Evolutionary conservation across 768 basidiomycete species (phyloP).

Genomic region (Suillus lakei): DNA sequence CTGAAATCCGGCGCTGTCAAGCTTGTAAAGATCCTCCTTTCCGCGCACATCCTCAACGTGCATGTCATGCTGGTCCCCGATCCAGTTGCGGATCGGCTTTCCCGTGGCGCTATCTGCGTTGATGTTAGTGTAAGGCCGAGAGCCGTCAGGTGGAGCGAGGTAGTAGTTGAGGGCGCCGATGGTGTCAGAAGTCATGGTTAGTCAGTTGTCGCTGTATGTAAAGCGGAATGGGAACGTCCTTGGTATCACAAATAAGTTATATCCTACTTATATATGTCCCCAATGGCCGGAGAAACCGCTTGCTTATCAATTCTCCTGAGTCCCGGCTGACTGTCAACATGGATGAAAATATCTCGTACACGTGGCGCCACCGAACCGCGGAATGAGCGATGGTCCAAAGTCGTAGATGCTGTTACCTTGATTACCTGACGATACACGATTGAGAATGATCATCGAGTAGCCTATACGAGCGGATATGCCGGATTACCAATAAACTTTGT

Average conservation of each 20-base stretch:
- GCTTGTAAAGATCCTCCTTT: slow-evolving; percentile 33
- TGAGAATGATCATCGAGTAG: too few relatives aligned
- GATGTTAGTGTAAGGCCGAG: slow-evolving; percentile 20
- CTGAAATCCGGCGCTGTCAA: slow-evolving; percentile 44
- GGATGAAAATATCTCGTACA: not conserved
- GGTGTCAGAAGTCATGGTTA: slow-evolving; percentile 13
- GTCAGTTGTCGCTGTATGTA: not conserved
- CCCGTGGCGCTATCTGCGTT: slow-evolving; percentile 23
- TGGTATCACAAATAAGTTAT: not conserved
- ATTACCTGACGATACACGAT: too few relatives aligned
- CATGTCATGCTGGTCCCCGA: slow-evolving; percentile 15
- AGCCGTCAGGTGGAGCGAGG: slow-evolving; percentile 22
- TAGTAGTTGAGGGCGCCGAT: slow-evolving; percentile 23
- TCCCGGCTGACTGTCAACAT: not conserved
- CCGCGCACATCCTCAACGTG: slow-evolving; percentile 40
- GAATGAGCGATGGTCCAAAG: not conserved
- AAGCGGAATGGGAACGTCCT: not conserved
- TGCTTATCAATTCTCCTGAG: not conserved
- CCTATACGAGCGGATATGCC: too few relatives aligned
- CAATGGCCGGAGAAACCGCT: not conserved
- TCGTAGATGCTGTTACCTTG: not conserved
- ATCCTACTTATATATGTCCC: not conserved
- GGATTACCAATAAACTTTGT: too few relatives aligned
- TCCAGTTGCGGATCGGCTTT: slow-evolving; percentile 25
- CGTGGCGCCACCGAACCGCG: not conserved